A percentile compares a stretch with the other conserved stretches of the same genome.
These are phyloP conservation scores for Hygrophorus russula DNA, from an alignment of 768 basidiomycete species.

Conservation along the genomic window DNA sequence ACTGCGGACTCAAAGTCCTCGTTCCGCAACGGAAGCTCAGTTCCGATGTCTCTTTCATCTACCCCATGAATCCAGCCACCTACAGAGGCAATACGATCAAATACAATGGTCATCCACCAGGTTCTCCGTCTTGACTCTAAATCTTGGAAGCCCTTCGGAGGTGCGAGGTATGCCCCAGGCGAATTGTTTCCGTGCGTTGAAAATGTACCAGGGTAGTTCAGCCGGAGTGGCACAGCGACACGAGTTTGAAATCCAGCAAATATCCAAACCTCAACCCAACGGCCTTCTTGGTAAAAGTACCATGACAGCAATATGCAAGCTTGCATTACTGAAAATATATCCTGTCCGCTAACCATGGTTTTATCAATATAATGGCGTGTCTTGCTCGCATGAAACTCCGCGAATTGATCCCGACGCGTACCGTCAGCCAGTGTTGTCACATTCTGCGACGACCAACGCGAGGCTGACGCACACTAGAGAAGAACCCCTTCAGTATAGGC, in stretches of 20 bases:
- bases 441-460: constrained; percentile 70
- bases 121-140: constrained; percentile 70
- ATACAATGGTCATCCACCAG: constrained; percentile 88
- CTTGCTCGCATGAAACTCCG: constrained; percentile 79
- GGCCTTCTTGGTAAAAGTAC: constrained; percentile 87
- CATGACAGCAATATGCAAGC: constrained; percentile 79
- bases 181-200: constrained; percentile 53
- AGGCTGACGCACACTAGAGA: constrained; percentile 66
- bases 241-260: constrained; percentile 80
- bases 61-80: constrained; percentile 84
- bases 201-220: constrained; percentile 82
- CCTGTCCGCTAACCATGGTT: constrained; percentile 82
- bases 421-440: constrained; percentile 62
- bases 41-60: constrained; percentile 76
- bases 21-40: constrained; percentile 67
- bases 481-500: constrained; percentile 10
- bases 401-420: constrained; percentile 72
- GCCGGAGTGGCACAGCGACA: constrained; percentile 67
- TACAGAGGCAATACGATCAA: constrained; percentile 71
- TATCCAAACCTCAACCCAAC: constrained; percentile 89
- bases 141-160: constrained; percentile 66
- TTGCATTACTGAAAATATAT: constrained; percentile 81
- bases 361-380: constrained; percentile 82
- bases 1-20: constrained; percentile 73
- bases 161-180: constrained; percentile 72